These are phyloP conservation scores for Saposhnikovia divaricata DNA, from an alignment of 129 eudicot genomes.

Conservation along the genomic window DNA sequence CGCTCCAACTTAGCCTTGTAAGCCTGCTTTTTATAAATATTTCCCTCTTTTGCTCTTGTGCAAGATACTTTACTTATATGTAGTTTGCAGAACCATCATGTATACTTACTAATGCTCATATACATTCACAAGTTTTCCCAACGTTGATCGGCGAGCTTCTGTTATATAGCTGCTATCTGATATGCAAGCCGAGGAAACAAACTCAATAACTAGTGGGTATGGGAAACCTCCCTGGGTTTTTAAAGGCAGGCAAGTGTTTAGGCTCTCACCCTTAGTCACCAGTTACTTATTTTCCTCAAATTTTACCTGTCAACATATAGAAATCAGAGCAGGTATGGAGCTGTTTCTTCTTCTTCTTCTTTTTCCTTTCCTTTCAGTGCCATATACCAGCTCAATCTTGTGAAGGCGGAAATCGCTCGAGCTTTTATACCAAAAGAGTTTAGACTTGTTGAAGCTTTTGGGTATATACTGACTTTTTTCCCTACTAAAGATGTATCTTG, in stretches of 20 bases:
- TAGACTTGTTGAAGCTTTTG: slow-evolving; percentile 94
- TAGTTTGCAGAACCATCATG: background rate
- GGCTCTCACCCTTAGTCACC: background rate
- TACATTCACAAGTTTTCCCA: background rate
- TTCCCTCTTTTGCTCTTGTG: background rate
- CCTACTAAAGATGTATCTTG: background rate
- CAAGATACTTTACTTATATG: background rate
- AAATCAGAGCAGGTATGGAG: background rate
- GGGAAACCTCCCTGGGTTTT: slow-evolving; percentile 86
- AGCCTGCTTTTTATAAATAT: background rate
- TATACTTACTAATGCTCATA: background rate
- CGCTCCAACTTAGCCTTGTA: no score
- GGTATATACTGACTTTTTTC: slow-evolving; percentile 30
- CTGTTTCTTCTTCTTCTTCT: background rate
- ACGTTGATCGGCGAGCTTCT: background rate
- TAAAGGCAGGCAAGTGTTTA: slow-evolving; percentile 73
- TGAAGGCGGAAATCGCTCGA: slow-evolving; percentile 79
- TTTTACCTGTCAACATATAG: background rate
- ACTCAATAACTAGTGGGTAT: slow-evolving; percentile 32
- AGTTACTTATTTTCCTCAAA: background rate
- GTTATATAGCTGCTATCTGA: slow-evolving; percentile 8
- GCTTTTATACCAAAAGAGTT: slow-evolving; percentile 83
- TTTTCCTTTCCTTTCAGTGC: slow-evolving; percentile 43
- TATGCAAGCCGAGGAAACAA: slow-evolving; percentile 44
- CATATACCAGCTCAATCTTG: slow-evolving; percentile 87